phyloP scores from a whole-genome alignment of 441 rosid genomes.

The Gossypium schwendimanii region DNA sequence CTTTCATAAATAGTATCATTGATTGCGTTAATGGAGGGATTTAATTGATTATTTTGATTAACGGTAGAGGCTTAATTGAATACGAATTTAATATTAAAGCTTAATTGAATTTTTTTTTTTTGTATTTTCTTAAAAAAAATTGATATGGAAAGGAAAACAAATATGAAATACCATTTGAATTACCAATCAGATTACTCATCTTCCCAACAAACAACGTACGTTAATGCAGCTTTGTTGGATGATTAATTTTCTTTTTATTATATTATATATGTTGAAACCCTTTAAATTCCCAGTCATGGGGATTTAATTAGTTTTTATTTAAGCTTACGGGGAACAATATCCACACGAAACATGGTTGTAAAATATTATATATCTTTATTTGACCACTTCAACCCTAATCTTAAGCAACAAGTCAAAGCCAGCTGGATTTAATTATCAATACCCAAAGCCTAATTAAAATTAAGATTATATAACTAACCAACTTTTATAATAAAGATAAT shows the following conservation, averaged over 20 bases:
- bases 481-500: background rate
- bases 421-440: too few relatives aligned
- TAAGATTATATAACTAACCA: background rate
- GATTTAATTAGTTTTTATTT: background rate
- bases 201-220: slow-evolving; percentile 44
- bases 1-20: too few relatives aligned
- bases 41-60: too few relatives aligned
- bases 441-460: background rate
- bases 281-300: background rate
- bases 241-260: too few relatives aligned
- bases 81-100: too few relatives aligned
- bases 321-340: background rate
- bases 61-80: too few relatives aligned
- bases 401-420: slow-evolving; percentile 4
- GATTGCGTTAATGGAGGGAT: too few relatives aligned
- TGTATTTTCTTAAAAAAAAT: too few relatives aligned
- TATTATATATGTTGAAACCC: too few relatives aligned
- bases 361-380: background rate
- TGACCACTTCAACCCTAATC: background rate
- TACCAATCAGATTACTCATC: background rate
- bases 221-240: slow-evolving; percentile 24
- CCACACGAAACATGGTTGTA: background rate
- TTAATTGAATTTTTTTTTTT: too few relatives aligned
- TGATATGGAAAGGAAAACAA: too few relatives aligned
- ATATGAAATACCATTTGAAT: too few relatives aligned